Evolutionary conservation across 192 early-diverging fungal species (phyloP), one percentile per base, ranked within the genome.

Genomic region (Gryganskiella cystojenkinii): DNA sequence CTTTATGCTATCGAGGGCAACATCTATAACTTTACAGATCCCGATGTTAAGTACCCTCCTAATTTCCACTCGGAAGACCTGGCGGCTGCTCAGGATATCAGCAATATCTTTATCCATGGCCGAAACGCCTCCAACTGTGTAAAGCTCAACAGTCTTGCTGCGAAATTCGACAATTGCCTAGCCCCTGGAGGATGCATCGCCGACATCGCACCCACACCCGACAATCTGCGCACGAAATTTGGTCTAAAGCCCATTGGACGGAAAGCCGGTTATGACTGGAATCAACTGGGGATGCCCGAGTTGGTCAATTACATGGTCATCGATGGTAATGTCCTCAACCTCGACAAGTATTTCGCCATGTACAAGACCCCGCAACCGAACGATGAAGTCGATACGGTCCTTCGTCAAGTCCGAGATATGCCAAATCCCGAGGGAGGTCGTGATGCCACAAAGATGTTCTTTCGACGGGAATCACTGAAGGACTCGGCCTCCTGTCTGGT

Each of bases 251-350:
- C 49, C 31, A 2, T 45, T 0, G 61, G 47, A 11, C 64, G 51
- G 44, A 79, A 70, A 47, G 61, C 86, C 20, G 90, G 87, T 55
- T 86, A 82, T 57, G 85, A 88, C 61, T 89, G 88, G 90, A 68
- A 70, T 27, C 76, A 88, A 50, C 74, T 88, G 33, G 56, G 49
- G 20, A 56, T 68, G 57, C 80, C 62, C 19, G 70, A 84, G 31
- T 35, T 80, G n/a, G 4, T 25, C 51, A 74, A 85, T 47, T 87
- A 80, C 69, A 82, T 89, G 70, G 88, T 88, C 56, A 80, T 89
- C 61, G 85, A 91, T 71, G 90, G 90, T 25, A 76, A 82, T 27
- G 90, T 91, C 0, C 58, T 91, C 49, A 88, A 91, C 61, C 70
- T 91, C 55, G 83, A 81, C 30, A 74, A 73, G 43, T 90, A 90